Conservation (phyloP, 768 basidiomycete genomes). For the Boletus rex-veris region DNA sequence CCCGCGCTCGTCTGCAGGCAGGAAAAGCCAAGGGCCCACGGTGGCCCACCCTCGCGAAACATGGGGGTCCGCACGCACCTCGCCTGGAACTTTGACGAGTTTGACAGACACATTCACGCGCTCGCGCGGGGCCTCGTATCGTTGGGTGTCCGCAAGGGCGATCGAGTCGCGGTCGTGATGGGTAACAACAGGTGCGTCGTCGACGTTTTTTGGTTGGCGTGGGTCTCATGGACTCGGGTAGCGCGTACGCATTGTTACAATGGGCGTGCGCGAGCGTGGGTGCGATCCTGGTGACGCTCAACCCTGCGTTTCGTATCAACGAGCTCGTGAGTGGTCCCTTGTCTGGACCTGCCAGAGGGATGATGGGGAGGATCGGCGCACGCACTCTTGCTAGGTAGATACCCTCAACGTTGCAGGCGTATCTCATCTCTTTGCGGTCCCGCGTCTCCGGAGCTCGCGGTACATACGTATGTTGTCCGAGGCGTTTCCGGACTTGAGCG, state of each 20-base stretch:
- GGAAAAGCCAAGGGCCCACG: slow-evolving; percentile 56
- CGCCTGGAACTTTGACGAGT: slow-evolving; percentile 72
- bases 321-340: slow-evolving; percentile 54
- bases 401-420: slow-evolving; percentile 63
- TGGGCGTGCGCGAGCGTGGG: slow-evolving; percentile 86
- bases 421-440: slow-evolving; percentile 69
- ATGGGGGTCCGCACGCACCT: slow-evolving; percentile 48
- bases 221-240: slow-evolving; percentile 22
- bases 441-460: slow-evolving; percentile 58
- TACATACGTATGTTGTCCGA: slow-evolving; percentile 61
- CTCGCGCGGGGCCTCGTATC: slow-evolving; percentile 65
- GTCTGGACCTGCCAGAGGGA: neutral
- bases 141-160: slow-evolving; percentile 71
- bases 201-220: too few relatives aligned
- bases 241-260: slow-evolving; percentile 76
- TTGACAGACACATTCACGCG: slow-evolving; percentile 61
- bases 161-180: slow-evolving; percentile 78
- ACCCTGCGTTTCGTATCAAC: slow-evolving; percentile 70
- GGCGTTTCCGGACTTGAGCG: slow-evolving; percentile 53
- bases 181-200: slow-evolving; percentile 71
- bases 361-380: neutral
- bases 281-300: slow-evolving; percentile 79
- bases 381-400: slow-evolving; percentile 42
- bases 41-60: slow-evolving; percentile 56
- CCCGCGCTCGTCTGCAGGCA: slow-evolving; percentile 65